phyloP scores from a whole-genome alignment of 208 protist species.

The Trypanosoma mega region DNA sequence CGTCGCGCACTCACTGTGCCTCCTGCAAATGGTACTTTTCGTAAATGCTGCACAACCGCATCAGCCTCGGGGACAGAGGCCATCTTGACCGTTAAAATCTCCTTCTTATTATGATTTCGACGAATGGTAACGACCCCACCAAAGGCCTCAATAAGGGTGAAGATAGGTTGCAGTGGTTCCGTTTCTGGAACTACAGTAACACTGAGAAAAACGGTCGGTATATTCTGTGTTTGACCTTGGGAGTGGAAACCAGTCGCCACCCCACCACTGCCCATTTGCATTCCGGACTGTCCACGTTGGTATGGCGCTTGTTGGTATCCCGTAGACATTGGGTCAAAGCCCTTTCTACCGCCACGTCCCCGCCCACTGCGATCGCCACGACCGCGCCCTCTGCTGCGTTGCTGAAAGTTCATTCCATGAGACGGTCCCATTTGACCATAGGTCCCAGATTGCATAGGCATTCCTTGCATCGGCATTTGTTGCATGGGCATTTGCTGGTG shows the following conservation, averaged over 20 bases:
- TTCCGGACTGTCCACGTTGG: slow-evolving; percentile 22
- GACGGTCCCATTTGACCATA: slow-evolving; percentile 21
- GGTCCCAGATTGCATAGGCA: not conserved
- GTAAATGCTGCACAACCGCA: slow-evolving; percentile 62
- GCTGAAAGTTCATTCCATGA: slow-evolving; percentile 28
- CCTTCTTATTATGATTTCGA: slow-evolving; percentile 86
- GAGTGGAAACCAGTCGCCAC: slow-evolving; percentile 24
- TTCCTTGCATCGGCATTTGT: slow-evolving; percentile 14
- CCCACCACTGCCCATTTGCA: slow-evolving; percentile 27
- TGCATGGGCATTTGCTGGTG: slow-evolving; percentile 24
- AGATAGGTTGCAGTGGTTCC: slow-evolving; percentile 83
- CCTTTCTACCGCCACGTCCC: slow-evolving; percentile 24
- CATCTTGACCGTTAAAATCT: slow-evolving; percentile 88
- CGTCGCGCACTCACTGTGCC: slow-evolving; percentile 82
- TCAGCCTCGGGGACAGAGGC: slow-evolving; percentile 77
- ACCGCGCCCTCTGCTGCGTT: slow-evolving; percentile 23
- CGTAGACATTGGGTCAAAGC: slow-evolving; percentile 44
- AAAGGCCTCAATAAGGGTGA: slow-evolving; percentile 82
- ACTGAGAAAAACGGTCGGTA: slow-evolving; percentile 73
- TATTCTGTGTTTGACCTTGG: slow-evolving; percentile 34
- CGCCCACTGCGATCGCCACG: slow-evolving; percentile 24
- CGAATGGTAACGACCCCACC: slow-evolving; percentile 84
- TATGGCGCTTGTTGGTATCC: slow-evolving; percentile 24
- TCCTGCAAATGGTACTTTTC: slow-evolving; percentile 74
- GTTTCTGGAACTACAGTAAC: slow-evolving; percentile 71